Conservation (phyloP, 2,329 filamentous ascomycete species). For the Trichoderma sp. region DNA sequence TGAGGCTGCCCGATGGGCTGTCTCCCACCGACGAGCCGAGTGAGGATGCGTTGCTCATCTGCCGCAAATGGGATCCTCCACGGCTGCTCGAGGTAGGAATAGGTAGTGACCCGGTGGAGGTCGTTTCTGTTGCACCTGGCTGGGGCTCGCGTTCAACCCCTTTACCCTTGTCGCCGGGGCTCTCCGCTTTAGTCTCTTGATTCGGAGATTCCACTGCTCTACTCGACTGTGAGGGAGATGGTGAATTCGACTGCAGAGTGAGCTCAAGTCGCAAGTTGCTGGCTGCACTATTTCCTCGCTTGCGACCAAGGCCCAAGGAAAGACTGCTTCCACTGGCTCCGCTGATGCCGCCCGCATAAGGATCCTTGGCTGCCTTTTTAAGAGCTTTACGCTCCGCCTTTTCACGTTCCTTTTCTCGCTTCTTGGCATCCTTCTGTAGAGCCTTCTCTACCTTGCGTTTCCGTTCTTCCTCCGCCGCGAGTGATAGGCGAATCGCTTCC, state of each 20-base stretch:
- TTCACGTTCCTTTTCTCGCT: slow-evolving; percentile 75
- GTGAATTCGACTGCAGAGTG: slow-evolving; percentile 46
- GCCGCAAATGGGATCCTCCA: slow-evolving; percentile 69
- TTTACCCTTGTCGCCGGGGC: slow-evolving; percentile 61
- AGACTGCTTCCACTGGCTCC: slow-evolving; percentile 61
- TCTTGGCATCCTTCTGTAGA: slow-evolving; percentile 73
- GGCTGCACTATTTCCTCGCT: slow-evolving; percentile 56
- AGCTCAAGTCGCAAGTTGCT: slow-evolving; percentile 60
- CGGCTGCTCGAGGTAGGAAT: slow-evolving; percentile 52
- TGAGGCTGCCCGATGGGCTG: slow-evolving; percentile 55
- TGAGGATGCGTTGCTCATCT: slow-evolving; percentile 85
- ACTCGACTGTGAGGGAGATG: slow-evolving; percentile 33
- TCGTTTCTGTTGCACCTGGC: slow-evolving; percentile 27
- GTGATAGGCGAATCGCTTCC: slow-evolving; percentile 85
- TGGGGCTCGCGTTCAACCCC: slow-evolving; percentile 55
- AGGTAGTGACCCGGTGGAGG: slow-evolving; percentile 41
- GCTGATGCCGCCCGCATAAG: slow-evolving; percentile 36
- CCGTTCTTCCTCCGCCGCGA: slow-evolving; percentile 93
- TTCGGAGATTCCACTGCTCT: slow-evolving; percentile 27
- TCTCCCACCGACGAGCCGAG: slow-evolving; percentile 74
- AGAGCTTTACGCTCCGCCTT: slow-evolving; percentile 79
- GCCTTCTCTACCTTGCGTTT: slow-evolving; percentile 66
- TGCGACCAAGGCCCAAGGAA: slow-evolving; percentile 58
- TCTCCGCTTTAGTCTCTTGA: slow-evolving; percentile 32
- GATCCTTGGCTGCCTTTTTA: slow-evolving; percentile 54